phyloP scores from a whole-genome alignment of 2,329 filamentous ascomycete genomes.

The Sporothrix pseudoabietina region DNA sequence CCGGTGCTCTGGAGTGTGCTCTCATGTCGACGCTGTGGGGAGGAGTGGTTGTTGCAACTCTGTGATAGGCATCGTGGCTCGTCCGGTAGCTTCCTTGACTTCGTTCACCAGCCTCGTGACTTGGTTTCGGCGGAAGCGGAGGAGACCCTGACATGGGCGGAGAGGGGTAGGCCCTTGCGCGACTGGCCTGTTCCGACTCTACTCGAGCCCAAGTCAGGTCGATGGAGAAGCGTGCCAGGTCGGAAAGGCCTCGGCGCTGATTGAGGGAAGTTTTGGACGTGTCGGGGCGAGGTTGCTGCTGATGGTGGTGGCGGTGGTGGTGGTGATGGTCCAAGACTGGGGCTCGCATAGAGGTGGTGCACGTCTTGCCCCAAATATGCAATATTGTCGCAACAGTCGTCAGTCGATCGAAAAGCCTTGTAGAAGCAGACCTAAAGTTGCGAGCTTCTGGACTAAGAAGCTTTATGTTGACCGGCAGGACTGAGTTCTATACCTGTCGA shows the following conservation, averaged over 20 bases:
- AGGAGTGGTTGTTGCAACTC: slow-evolving; percentile 41
- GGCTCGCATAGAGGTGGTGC: slow-evolving; percentile 57
- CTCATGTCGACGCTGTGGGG: slow-evolving; percentile 43
- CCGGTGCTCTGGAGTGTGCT: slow-evolving; percentile 33
- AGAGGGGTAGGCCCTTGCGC: slow-evolving; percentile 66
- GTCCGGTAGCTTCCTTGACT: slow-evolving; percentile 52
- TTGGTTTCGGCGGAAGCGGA: slow-evolving; percentile 60
- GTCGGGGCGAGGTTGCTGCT: slow-evolving; percentile 42
- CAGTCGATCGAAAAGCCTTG: neutral
- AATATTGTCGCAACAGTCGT: neutral
- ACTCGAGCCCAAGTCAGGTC: slow-evolving; percentile 59
- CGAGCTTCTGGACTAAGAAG: neutral
- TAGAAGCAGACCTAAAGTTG: neutral
- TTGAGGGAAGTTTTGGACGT: slow-evolving; percentile 54
- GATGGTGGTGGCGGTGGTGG: slow-evolving; percentile 36
- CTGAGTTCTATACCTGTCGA: slow-evolving; percentile 8
- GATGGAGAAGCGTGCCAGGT: slow-evolving; percentile 57
- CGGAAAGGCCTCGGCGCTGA: slow-evolving; percentile 60
- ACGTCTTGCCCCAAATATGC: slow-evolving; percentile 20
- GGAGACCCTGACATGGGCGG: slow-evolving; percentile 75
- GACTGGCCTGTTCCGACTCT: slow-evolving; percentile 56
- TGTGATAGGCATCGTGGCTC: slow-evolving; percentile 56
- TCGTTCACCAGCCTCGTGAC: slow-evolving; percentile 59
- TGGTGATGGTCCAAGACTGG: slow-evolving; percentile 41
- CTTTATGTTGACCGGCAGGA: neutral